These are phyloP conservation scores for Penicillium janthinellum DNA, from an alignment of 2,329 filamentous ascomycete species.

Conservation along the genomic window DNA sequence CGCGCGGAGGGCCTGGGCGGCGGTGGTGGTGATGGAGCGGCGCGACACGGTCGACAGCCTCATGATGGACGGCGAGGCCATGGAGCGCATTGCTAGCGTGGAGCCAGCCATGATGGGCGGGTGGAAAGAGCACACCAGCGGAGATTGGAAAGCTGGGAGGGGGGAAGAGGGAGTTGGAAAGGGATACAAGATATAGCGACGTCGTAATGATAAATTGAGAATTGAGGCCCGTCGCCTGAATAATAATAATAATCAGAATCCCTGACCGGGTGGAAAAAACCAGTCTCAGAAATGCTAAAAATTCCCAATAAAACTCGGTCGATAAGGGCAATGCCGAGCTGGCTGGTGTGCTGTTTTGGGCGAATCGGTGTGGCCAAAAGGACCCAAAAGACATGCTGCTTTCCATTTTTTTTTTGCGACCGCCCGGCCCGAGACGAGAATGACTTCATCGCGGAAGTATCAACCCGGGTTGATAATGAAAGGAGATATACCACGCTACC, in stretches of 20 bases:
- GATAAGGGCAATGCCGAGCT: conserved; percentile 16
- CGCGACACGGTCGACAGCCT: conserved; percentile 41
- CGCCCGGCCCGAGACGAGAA: background rate
- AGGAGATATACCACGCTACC: background rate
- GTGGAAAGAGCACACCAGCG: conserved; percentile 26
- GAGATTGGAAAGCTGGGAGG: conserved; percentile 13
- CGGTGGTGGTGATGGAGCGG: conserved; percentile 38
- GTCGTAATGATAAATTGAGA: background rate
- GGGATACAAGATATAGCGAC: background rate
- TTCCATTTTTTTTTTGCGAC: background rate
- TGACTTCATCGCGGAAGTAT: background rate
- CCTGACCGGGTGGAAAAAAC: background rate
- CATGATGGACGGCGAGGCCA: conserved; percentile 35
- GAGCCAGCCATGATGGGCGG: conserved; percentile 38
- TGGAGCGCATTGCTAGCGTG: conserved; percentile 38
- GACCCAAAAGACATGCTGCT: background rate
- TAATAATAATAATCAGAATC: background rate
- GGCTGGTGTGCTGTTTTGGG: conserved; percentile 35
- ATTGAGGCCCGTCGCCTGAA: background rate
- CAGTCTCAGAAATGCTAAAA: background rate
- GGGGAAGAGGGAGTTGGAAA: conserved; percentile 14
- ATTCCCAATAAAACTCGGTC: background rate
- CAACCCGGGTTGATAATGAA: no score
- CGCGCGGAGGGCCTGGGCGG: conserved; percentile 28
- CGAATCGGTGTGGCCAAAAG: conserved; percentile 36